phyloP scores from a whole-genome alignment of 176 grass and related monocot species.

The Sorghum bicolor region DNA sequence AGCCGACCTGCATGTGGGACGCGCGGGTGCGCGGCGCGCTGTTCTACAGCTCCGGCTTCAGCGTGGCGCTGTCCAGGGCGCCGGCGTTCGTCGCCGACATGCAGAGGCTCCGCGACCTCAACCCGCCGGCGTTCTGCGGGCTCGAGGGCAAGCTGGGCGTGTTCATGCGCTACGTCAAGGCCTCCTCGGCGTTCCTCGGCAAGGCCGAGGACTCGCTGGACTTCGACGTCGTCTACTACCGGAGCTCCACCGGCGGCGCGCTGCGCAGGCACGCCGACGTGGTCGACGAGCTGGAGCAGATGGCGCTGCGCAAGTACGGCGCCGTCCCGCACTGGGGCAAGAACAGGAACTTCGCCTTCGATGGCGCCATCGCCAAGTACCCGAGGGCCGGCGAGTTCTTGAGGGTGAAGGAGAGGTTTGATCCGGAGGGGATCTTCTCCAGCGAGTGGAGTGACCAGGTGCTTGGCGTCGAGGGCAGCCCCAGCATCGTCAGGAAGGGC shows the following conservation, averaged over 20 bases:
- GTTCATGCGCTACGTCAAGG: slow-evolving; percentile 35
- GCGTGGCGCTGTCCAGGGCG: slow-evolving; percentile 30
- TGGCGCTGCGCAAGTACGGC: slow-evolving; percentile 31
- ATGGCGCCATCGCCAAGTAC: slow-evolving; percentile 20
- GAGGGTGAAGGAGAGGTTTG: slow-evolving; percentile 35
- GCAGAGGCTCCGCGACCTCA: slow-evolving; percentile 44
- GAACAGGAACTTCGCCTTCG: slow-evolving; percentile 55
- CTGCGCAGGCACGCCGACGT: neutral
- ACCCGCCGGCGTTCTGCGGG: slow-evolving; percentile 35
- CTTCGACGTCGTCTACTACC: slow-evolving; percentile 56
- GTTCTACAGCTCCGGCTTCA: slow-evolving; percentile 40
- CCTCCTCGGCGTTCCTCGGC: slow-evolving; percentile 51
- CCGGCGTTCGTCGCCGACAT: slow-evolving; percentile 31
- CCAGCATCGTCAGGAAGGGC: slow-evolving; percentile 3
- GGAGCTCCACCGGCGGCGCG: slow-evolving; percentile 3
- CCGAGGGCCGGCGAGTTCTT: slow-evolving; percentile 27
- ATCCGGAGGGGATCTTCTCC: neutral
- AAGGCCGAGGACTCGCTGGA: slow-evolving; percentile 42
- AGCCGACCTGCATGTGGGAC: slow-evolving; percentile 51
- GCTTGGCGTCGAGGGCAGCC: slow-evolving; percentile 36
- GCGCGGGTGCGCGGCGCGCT: slow-evolving; percentile 27
- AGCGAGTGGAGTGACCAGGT: slow-evolving; percentile 8
- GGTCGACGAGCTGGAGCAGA: too few species aligned
- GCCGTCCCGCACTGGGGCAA: slow-evolving; percentile 62
- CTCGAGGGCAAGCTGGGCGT: slow-evolving; percentile 19